These are phyloP conservation scores for Gamarada debralockiae DNA, from an alignment of 495 filamentous ascomycete species.

Conservation along the genomic window DNA sequence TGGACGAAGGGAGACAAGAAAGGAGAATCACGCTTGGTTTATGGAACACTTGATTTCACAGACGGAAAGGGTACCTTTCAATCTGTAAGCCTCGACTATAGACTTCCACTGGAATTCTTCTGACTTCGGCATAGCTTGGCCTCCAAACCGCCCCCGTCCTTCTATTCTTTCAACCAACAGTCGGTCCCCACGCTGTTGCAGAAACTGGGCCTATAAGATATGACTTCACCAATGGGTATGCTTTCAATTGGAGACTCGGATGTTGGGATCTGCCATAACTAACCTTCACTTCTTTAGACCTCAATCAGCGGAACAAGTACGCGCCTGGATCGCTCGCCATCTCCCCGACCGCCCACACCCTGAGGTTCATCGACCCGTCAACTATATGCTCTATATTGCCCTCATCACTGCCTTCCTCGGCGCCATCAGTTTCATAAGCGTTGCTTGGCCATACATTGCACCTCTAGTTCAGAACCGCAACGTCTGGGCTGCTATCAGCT, in stretches of 20 bases:
- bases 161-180: constrained; percentile 81
- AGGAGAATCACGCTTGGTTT: constrained; percentile 68
- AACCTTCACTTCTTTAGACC: constrained; percentile 41
- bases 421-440: constrained; percentile 59
- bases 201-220: constrained; percentile 69
- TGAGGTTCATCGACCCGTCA: constrained; percentile 73
- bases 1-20: constrained; percentile 80
- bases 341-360: constrained; percentile 73
- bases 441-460: constrained; percentile 79
- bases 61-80: constrained; percentile 86
- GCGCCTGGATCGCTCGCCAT: constrained; percentile 74
- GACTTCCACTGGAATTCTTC: not conserved
- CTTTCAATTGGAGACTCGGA: not conserved
- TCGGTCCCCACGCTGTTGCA: constrained; percentile 73
- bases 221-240: constrained; percentile 81
- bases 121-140: constrained; percentile 57
- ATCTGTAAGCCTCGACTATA: constrained; percentile 54
- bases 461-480: constrained; percentile 88
- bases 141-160: constrained; percentile 94
- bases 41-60: constrained; percentile 83
- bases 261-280: not conserved
- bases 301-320: constrained; percentile 71
- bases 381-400: constrained; percentile 74
- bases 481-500: constrained; percentile 85
- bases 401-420: constrained; percentile 64